A percentile compares a stretch with the other conserved stretches of the same genome.
Evolutionary conservation across 2,329 filamentous ascomycete species (phyloP).

Genomic region (Pleurostoma richardsiae): DNA sequence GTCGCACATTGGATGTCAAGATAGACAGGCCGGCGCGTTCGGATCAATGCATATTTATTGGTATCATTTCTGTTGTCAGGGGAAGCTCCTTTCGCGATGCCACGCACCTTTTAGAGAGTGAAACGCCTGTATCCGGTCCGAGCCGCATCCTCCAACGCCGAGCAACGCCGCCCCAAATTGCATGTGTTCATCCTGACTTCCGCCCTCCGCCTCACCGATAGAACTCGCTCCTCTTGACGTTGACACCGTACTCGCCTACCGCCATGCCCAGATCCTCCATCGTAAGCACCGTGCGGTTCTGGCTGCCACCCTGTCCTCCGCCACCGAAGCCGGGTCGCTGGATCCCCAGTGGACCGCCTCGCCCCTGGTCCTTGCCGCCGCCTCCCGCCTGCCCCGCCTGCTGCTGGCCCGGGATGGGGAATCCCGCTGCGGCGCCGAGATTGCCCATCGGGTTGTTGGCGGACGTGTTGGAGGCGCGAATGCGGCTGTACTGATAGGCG

Average conservation of each 20-base stretch:
- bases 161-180: too few species aligned
- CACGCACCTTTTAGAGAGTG: too few species aligned
- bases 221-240: constrained; percentile 95
- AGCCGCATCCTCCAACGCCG: too few species aligned
- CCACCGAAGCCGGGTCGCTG: constrained; percentile 79
- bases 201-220: constrained; percentile 59
- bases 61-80: too few species aligned
- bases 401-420: constrained; percentile 57
- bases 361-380: constrained; percentile 52
- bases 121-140: too few species aligned
- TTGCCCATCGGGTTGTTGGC: constrained; percentile 92
- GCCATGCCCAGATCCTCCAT: constrained; percentile 99
- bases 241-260: constrained; percentile 94
- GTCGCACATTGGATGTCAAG: too few species aligned
- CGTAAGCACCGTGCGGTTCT: constrained; percentile 89
- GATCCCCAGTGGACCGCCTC: constrained; percentile 60
- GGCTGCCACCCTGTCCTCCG: constrained; percentile 80
- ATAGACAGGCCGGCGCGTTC: too few species aligned
- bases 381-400: constrained; percentile 31
- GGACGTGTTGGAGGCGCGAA: constrained; percentile 82
- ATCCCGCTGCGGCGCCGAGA: constrained; percentile 69
- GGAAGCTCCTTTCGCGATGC: too few species aligned
- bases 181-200: too few species aligned
- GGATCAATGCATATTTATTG: too few species aligned
- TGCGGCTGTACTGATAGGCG: constrained; percentile 95